These are phyloP conservation scores for Suillus subaureus DNA, from an alignment of 768 basidiomycete species.

Conservation along the genomic window DNA sequence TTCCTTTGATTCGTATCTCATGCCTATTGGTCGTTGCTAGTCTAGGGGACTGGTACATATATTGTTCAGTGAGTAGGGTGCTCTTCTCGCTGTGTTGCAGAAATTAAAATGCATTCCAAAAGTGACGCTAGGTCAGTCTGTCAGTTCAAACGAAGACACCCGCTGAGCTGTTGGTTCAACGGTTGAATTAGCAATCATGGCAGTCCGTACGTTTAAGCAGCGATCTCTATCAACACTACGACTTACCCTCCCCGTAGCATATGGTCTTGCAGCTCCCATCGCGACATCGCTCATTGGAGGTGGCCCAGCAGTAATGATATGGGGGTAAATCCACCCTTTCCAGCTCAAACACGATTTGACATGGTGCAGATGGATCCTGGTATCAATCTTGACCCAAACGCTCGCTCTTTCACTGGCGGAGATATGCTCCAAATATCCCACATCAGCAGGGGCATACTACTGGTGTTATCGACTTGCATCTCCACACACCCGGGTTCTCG, in stretches of 20 bases:
- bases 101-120: background rate
- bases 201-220: constrained; percentile 50
- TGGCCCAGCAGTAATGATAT: constrained; percentile 57
- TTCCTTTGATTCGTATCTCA: background rate
- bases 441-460: constrained; percentile 64
- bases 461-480: constrained; percentile 67
- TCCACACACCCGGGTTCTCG: constrained; percentile 49
- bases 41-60: constrained; percentile 54
- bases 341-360: background rate
- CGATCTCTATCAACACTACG: background rate
- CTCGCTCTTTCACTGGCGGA: constrained; percentile 59
- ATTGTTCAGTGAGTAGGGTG: constrained; percentile 49
- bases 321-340: constrained; percentile 46
- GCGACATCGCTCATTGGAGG: constrained; percentile 59
- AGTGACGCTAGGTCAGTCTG: constrained; percentile 49
- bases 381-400: constrained; percentile 48
- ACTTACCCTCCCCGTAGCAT: constrained; percentile 40
- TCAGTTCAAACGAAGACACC: background rate
- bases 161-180: constrained; percentile 10
- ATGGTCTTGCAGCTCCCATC: constrained; percentile 58
- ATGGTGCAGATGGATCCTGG: constrained; percentile 48
- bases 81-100: constrained; percentile 17
- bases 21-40: constrained; percentile 26
- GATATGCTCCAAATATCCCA: constrained; percentile 62
- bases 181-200: constrained; percentile 51